These are phyloP conservation scores for Seiridium unicorne DNA, from an alignment of 2,329 filamentous ascomycete genomes.

Conservation along the genomic window DNA sequence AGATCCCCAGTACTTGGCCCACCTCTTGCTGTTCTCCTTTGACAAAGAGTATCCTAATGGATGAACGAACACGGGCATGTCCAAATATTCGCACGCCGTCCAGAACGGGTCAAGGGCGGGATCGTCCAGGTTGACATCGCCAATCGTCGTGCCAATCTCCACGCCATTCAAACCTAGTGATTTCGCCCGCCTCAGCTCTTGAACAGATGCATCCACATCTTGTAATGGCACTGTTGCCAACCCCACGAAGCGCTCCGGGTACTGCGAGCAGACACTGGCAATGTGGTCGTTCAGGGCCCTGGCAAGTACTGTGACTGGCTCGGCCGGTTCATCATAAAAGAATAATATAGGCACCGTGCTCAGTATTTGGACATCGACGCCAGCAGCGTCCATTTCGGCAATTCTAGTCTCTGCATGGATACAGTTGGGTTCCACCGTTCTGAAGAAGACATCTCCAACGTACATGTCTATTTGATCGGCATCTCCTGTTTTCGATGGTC, in stretches of 20 bases:
- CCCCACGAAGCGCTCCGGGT: slow-evolving; percentile 29
- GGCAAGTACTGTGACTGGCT: slow-evolving; percentile 25
- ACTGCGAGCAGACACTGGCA: slow-evolving; percentile 17
- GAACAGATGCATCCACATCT: slow-evolving; percentile 24
- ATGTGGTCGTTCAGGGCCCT: slow-evolving; percentile 31
- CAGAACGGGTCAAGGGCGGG: slow-evolving; percentile 27
- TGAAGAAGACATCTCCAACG: slow-evolving; percentile 30
- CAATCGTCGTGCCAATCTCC: slow-evolving; percentile 31
- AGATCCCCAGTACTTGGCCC: slow-evolving; percentile 30
- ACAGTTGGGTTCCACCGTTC: slow-evolving; percentile 31
- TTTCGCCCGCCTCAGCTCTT: slow-evolving; percentile 25
- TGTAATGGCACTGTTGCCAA: slow-evolving; percentile 31
- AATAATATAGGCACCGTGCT: slow-evolving; percentile 35
- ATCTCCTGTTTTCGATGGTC: slow-evolving; percentile 18
- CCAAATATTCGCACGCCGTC: slow-evolving; percentile 27
- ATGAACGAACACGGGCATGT: slow-evolving; percentile 32
- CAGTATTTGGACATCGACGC: slow-evolving; percentile 33
- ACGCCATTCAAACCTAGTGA: slow-evolving; percentile 26
- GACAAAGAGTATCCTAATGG: slow-evolving; percentile 31
- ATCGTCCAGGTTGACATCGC: slow-evolving; percentile 28
- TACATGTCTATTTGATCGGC: slow-evolving; percentile 30
- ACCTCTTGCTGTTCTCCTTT: slow-evolving; percentile 28
- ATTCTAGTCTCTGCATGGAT: slow-evolving; percentile 24
- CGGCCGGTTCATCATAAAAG: slow-evolving; percentile 31
- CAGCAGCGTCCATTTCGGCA: slow-evolving; percentile 31